A percentile compares a stretch with the other conserved stretches of the same genome.
phyloP scores from a whole-genome alignment of 1,139 yeast species.

The Candida mesenterica region DNA sequence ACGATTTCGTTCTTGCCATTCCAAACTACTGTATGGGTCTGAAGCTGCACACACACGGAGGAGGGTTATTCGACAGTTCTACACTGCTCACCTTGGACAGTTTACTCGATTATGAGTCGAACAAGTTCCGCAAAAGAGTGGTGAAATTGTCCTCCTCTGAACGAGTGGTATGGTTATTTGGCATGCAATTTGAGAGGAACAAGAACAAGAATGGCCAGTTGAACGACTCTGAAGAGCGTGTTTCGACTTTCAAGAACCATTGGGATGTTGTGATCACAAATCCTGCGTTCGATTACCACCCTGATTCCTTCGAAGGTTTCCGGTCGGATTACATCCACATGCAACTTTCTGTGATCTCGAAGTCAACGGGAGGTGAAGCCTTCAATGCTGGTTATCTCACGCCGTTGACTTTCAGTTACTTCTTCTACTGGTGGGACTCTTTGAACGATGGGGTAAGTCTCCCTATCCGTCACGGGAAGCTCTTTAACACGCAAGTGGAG shows the following conservation, averaged over 20 bases:
- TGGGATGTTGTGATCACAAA: conserved; percentile 43
- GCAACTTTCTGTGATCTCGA: conserved; percentile 42
- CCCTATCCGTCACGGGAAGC: conserved; percentile 70
- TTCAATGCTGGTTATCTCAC: conserved; percentile 76
- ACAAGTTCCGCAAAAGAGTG: conserved; percentile 37
- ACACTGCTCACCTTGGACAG: conserved; percentile 16
- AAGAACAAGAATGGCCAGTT: conserved; percentile 17
- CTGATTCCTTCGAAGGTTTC: conserved; percentile 44
- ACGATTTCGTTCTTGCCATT: conserved; percentile 66
- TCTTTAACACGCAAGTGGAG: conserved; percentile 43
- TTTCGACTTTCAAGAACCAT: conserved; percentile 37
- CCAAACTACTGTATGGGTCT: conserved; percentile 44
- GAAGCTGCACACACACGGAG: conserved; percentile 22
- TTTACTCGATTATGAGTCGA: conserved; percentile 27
- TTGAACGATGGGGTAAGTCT: conserved; percentile 69
- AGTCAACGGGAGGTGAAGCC: conserved; percentile 33
- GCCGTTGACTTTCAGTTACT: conserved; percentile 65
- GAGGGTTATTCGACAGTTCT: conserved; percentile 26
- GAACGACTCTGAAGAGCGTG: conserved; percentile 35
- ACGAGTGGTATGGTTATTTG: conserved; percentile 42
- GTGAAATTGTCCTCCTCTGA: conserved; percentile 40
- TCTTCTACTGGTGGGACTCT: conserved; percentile 81
- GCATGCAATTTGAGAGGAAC: conserved; percentile 44
- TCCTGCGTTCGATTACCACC: conserved; percentile 40
- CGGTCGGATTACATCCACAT: conserved; percentile 44